Evolutionary conservation across 192 early-diverging fungal species (phyloP).

Genomic region (Entomortierella parvispora): DNA sequence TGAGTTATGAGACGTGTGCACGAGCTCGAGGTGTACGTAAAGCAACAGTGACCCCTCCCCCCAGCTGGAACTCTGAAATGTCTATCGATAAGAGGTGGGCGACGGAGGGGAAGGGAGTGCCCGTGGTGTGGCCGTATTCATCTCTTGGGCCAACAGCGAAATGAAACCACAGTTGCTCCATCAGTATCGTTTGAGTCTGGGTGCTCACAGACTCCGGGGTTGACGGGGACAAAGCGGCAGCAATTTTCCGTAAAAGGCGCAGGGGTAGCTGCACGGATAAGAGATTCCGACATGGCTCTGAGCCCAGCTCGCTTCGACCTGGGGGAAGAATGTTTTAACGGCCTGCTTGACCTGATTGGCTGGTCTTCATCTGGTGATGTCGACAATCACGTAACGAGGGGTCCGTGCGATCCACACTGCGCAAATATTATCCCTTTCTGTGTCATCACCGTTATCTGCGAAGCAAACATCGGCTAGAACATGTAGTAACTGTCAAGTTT

Average conservation of each 20-base stretch:
- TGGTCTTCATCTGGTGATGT: background rate
- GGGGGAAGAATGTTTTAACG: too few species aligned
- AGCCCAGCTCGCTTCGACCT: background rate
- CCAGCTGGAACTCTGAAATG: background rate
- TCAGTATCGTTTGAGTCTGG: background rate
- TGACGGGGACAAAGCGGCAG: background rate
- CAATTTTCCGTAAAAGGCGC: background rate
- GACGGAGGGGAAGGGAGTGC: background rate
- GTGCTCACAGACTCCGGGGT: background rate
- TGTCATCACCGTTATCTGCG: conserved; percentile 1
- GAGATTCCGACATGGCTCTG: too few species aligned
- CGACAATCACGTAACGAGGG: background rate
- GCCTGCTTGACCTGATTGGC: conserved; percentile 12
- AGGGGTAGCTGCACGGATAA: too few species aligned
- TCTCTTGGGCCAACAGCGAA: too few species aligned
- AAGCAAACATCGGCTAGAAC: conserved; percentile 2
- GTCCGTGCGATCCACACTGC: too few species aligned
- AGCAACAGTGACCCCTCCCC: background rate
- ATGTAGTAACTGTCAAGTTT: conserved; percentile 10
- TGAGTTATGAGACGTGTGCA: background rate
- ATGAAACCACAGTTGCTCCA: too few species aligned
- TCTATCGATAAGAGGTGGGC: background rate
- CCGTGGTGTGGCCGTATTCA: too few species aligned
- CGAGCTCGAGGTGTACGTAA: background rate
- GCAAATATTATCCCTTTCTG: too few species aligned